Percentiles rank a stretch among this genome's conserved stretches.
Conservation (phyloP, 805 yeast species). For the Candida qinlingensis region DNA sequence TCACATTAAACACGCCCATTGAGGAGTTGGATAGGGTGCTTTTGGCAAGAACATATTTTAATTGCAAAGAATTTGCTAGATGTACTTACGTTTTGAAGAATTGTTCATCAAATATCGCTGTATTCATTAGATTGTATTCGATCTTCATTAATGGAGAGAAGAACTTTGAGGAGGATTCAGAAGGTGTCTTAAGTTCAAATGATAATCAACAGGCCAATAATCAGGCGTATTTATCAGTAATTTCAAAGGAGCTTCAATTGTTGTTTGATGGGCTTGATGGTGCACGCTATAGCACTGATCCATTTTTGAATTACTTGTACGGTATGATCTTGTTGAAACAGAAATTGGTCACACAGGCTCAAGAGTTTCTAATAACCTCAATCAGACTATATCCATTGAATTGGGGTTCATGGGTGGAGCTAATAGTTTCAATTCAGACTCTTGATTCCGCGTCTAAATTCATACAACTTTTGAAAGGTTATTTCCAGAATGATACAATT, state of each 20-base stretch:
- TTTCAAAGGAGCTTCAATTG: slow-evolving; percentile 42
- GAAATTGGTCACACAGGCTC: slow-evolving; percentile 57
- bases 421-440: slow-evolving; percentile 53
- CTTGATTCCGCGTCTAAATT: slow-evolving; percentile 50
- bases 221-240: slow-evolving; percentile 22
- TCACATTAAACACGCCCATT: not conserved
- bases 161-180: slow-evolving; percentile 62
- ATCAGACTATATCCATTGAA: slow-evolving; percentile 70
- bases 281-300: slow-evolving; percentile 31
- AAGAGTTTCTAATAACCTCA: slow-evolving; percentile 54
- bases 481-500: slow-evolving; percentile 12
- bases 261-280: not conserved
- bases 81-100: slow-evolving; percentile 55
- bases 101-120: slow-evolving; percentile 44
- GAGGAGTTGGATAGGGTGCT: slow-evolving; percentile 41
- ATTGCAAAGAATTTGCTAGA: slow-evolving; percentile 79
- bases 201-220: slow-evolving; percentile 29
- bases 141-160: slow-evolving; percentile 74
- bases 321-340: slow-evolving; percentile 66
- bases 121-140: slow-evolving; percentile 66
- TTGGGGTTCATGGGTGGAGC: slow-evolving; percentile 92
- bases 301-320: slow-evolving; percentile 65
- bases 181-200: slow-evolving; percentile 50
- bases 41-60: slow-evolving; percentile 70
- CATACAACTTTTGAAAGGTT: slow-evolving; percentile 16